Base-by-base conservation (phyloP, 441 rosid genomes). In the Brassica balearica region DNA sequence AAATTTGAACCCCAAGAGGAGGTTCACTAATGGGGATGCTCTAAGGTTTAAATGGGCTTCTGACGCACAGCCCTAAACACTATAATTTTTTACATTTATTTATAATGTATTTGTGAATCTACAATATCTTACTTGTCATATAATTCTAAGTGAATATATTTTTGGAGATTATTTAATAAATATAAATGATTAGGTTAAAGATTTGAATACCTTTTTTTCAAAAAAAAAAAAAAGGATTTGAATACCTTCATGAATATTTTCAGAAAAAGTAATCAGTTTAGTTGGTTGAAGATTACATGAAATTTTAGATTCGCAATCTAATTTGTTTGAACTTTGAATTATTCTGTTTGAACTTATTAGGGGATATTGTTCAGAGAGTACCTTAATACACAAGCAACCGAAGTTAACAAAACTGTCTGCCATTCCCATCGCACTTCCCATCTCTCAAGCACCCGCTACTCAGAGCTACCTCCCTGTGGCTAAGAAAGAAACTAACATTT, bases 361-460 rank as follows among this genome's bases (percentile, higher is more conserved):
- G 12, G 10, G 51, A 10, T 11, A 10, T 3, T 43, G 14, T 43
- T 43, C n/a, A 10, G 51, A 43, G 43, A 65, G 72, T 34, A 95
- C 99, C 99, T 93, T 79, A 95, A 80, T 80, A 87, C 99, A 79
- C 99, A 95, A 60, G 98, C 94, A 55, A 95, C 87, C 15, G 91
- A 92, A 15, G 98, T 91, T 77, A 95, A 85, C 3, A 94, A 90
- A 83, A 88, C 90, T 36, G 95, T 92, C 74, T 85, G 96, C 98
- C 99, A 90, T 63, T 84, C 81, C 98, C 99, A 95, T 10, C 97
- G 99, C 46, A 88, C 97, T 53, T 95, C 90, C 99, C 97, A 95
- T 73, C 93, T 82, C 84, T 89, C 59, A 25, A 93, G 86, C 59
- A 93, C 81, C 8, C 89, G 89, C 96, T 91, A 92, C n/a, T 83